Evolutionary conservation across 345 rosid species (phyloP).

Genomic region (Moringa oleifera): DNA sequence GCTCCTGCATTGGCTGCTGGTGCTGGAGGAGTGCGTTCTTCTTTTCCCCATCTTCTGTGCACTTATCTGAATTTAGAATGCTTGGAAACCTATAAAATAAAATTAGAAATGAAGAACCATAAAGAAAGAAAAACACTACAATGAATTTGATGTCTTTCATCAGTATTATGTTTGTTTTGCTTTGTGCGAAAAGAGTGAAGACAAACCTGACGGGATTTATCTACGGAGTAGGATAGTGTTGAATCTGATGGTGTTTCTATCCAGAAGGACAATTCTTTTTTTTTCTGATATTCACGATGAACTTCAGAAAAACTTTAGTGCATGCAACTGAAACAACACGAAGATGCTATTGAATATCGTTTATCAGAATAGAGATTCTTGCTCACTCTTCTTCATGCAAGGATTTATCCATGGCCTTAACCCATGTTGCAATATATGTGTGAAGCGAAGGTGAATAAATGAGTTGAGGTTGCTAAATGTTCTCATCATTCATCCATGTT

Average conservation of each 20-base stretch:
- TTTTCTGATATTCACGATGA: too few relatives aligned
- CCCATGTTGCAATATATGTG: neutral
- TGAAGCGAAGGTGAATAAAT: neutral
- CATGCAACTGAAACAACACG: too few relatives aligned
- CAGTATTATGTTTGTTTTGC: conserved; percentile 1
- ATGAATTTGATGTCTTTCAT: conserved; percentile 4
- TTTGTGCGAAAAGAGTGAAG: neutral
- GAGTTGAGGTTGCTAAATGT: neutral
- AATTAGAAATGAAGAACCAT: too few relatives aligned
- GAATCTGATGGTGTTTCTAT: too few relatives aligned
- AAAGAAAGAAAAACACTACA: neutral
- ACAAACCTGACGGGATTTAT: neutral
- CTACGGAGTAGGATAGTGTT: neutral
- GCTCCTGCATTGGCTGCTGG: conserved; percentile 99
- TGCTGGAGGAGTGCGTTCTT: conserved; percentile 85
- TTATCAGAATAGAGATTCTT: too few relatives aligned
- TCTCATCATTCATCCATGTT: neutral
- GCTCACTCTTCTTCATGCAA: neutral
- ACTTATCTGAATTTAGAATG: neutral
- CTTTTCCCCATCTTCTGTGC: conserved; percentile 3
- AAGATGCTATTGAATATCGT: neutral
- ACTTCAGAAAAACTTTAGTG: too few relatives aligned
- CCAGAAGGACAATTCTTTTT: too few relatives aligned
- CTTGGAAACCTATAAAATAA: neutral
- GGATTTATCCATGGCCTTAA: neutral